These are phyloP conservation scores for Pelargonium exstipulatum DNA, from an alignment of 441 rosid species.

Conservation along the genomic window DNA sequence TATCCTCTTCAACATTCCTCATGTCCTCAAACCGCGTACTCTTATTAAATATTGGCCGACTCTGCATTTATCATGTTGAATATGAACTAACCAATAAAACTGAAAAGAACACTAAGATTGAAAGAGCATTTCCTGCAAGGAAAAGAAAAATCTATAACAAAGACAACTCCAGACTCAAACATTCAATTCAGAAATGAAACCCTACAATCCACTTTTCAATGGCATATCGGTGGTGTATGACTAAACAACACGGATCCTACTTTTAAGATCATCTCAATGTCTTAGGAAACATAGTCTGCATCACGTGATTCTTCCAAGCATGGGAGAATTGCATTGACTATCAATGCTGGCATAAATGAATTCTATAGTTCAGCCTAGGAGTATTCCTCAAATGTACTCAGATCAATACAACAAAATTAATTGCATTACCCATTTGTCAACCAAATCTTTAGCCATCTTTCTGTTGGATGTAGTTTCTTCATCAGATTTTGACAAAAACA, in stretches of 20 bases:
- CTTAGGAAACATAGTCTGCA: too few species aligned
- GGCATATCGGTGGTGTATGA: background rate
- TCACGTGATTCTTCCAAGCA: background rate
- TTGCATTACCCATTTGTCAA: slow-evolving; percentile 85
- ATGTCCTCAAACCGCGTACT: slow-evolving; percentile 96
- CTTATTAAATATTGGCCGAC: slow-evolving; percentile 95
- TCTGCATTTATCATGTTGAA: slow-evolving; percentile 42
- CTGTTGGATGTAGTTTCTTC: slow-evolving; percentile 93
- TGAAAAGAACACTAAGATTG: background rate
- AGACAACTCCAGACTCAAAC: too few species aligned
- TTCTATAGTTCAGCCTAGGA: background rate
- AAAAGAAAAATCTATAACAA: background rate
- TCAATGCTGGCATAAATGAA: background rate
- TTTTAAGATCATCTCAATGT: too few species aligned
- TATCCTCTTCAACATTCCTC: slow-evolving; percentile 72
- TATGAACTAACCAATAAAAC: slow-evolving; percentile 1
- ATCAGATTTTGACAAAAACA: slow-evolving; percentile 92
- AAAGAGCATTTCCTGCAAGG: background rate
- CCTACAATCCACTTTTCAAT: background rate
- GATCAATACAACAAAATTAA: background rate
- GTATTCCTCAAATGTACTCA: background rate
- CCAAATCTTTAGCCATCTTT: slow-evolving; percentile 92
- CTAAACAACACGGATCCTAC: background rate
- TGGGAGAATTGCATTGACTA: background rate
- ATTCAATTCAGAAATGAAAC: background rate